These are phyloP conservation scores for Globisporangium rhizosaccharum DNA, from an alignment of 352 stramenopile genomes.

Conservation along the genomic window DNA sequence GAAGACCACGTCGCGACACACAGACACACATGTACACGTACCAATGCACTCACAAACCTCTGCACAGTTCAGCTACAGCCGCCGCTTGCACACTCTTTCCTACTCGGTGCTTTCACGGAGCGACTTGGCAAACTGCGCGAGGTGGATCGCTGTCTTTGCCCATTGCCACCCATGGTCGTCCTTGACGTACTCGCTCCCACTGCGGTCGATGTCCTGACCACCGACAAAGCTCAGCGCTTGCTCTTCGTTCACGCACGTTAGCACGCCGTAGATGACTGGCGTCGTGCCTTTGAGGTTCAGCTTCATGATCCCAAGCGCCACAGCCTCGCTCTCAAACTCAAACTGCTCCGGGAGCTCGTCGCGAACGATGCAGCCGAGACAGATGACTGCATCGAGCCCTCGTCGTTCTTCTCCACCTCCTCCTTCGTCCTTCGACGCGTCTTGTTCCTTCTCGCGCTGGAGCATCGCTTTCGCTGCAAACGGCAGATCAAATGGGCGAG, in stretches of 20 bases:
- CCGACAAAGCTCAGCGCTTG: constrained; percentile 67
- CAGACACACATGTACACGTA: too few species aligned
- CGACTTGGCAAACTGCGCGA: constrained; percentile 7
- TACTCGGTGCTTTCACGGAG: neutral
- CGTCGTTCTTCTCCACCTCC: constrained; percentile 18
- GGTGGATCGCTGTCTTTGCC: constrained; percentile 18
- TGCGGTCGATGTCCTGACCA: constrained; percentile 3
- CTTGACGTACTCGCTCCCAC: constrained; percentile 10
- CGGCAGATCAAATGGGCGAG: constrained; percentile 93
- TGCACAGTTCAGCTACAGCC: too few species aligned
- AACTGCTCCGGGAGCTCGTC: constrained; percentile 93
- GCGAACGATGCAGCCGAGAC: constrained; percentile 91
- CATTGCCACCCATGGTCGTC: constrained; percentile 21
- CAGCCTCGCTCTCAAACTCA: constrained; percentile 95
- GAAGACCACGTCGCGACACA: too few species aligned
- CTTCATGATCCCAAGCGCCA: constrained; percentile 94
- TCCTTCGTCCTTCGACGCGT: too few species aligned
- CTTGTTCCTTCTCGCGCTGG: constrained; percentile 31
- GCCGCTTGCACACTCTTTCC: too few species aligned
- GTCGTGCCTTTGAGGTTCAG: constrained; percentile 87
- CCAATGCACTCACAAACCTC: too few species aligned
- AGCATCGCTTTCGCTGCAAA: constrained; percentile 83
- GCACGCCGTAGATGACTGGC: constrained; percentile 84
- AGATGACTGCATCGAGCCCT: constrained; percentile 93
- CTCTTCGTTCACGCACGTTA: constrained; percentile 91